Conservation (phyloP, 805 yeast species). For the Kazachstania africana region DNA sequence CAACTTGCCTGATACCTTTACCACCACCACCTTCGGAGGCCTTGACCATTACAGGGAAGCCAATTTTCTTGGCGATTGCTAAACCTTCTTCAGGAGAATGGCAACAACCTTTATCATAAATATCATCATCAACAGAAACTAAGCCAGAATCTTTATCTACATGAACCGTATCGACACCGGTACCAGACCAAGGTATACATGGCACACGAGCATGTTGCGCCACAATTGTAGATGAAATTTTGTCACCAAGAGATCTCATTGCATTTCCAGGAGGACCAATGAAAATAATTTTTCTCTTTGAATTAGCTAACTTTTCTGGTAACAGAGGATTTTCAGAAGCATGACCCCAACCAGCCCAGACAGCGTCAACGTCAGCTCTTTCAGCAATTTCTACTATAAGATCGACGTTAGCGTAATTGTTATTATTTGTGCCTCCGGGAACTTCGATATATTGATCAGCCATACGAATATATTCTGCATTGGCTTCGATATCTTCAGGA, state of each 20-base stretch:
- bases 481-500: constrained; percentile 95
- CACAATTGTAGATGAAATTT: constrained; percentile 93
- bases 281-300: constrained; percentile 79
- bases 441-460: constrained; percentile 98
- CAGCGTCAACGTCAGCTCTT: constrained; percentile 93
- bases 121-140: constrained; percentile 78
- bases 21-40: constrained; percentile 99
- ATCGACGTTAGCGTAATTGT: constrained; percentile 96
- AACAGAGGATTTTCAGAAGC: constrained; percentile 96
- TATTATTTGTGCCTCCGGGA: constrained; percentile 98
- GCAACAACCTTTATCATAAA: constrained; percentile 85
- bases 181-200: constrained; percentile 99
- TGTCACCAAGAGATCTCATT: constrained; percentile 98
- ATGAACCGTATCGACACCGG: constrained; percentile 79
- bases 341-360: constrained; percentile 99
- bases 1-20: constrained; percentile 97
- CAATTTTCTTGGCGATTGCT: constrained; percentile 70
- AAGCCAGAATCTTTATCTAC: constrained; percentile 59
- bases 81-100: constrained; percentile 81
- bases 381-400: constrained; percentile 95
- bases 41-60: constrained; percentile 97
- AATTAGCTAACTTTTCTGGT: constrained; percentile 90
- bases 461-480: constrained; percentile 96
- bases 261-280: constrained; percentile 99
- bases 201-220: constrained; percentile 99